These are phyloP conservation scores for Calvatia gigantea DNA, from an alignment of 768 basidiomycete species.

Conservation along the genomic window DNA sequence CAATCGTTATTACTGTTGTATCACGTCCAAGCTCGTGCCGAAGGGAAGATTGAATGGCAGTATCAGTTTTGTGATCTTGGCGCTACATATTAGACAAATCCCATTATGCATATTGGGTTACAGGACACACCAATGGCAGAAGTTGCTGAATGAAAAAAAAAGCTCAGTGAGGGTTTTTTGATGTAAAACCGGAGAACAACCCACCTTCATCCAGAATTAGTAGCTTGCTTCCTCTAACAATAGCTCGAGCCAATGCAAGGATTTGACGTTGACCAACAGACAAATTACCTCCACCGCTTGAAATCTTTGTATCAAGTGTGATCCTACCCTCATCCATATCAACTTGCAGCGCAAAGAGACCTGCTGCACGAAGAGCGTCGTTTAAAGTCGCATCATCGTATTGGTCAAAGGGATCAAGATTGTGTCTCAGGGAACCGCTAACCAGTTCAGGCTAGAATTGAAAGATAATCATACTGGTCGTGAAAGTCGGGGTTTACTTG, in stretches of 20 bases:
- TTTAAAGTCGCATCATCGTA: constrained; percentile 43
- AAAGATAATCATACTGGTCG: background rate
- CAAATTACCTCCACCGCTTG: constrained; percentile 61
- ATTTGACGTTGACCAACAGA: constrained; percentile 72
- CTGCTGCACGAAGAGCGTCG: constrained; percentile 33
- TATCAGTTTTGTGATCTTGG: constrained; percentile 54
- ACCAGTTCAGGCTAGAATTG: constrained; percentile 27
- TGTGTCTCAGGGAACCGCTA: constrained; percentile 45
- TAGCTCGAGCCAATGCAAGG: constrained; percentile 55
- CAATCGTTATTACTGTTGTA: constrained; percentile 59
- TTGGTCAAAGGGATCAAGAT: constrained; percentile 58
- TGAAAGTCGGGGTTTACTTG: background rate
- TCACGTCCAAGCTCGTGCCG: constrained; percentile 57
- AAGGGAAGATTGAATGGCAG: constrained; percentile 66
- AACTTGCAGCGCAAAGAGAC: constrained; percentile 30
- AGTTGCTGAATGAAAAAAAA: constrained; percentile 27
- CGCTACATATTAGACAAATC: background rate
- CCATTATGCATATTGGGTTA: background rate
- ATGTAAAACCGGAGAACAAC: constrained; percentile 9
- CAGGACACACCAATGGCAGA: constrained; percentile 35
- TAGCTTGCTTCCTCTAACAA: constrained; percentile 49
- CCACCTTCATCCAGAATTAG: constrained; percentile 60
- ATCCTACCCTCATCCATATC: constrained; percentile 47
- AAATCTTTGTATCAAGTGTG: constrained; percentile 38
- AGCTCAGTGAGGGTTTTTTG: background rate